phyloP scores from a whole-genome alignment of 2,329 filamentous ascomycete genomes.

The Teratosphaeria nubilosa region DNA sequence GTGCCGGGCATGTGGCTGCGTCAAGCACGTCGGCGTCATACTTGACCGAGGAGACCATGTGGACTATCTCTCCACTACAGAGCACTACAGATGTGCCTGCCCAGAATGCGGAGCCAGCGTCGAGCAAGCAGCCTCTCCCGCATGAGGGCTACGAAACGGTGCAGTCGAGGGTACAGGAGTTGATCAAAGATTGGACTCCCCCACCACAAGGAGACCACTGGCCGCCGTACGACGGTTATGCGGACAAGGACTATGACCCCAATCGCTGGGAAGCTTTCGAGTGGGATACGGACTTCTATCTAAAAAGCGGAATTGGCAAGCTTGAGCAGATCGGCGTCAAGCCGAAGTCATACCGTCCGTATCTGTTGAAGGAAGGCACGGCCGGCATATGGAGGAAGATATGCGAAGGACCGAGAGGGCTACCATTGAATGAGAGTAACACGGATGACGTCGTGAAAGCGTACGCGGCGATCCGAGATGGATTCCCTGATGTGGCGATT shows the following conservation, averaged over 20 bases:
- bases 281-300: constrained; percentile 31
- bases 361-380: constrained; percentile 51
- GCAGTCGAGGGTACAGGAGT: constrained; percentile 27
- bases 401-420: constrained; percentile 52
- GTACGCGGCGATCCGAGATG: constrained; percentile 45
- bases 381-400: constrained; percentile 38
- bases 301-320: constrained; percentile 22
- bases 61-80: not conserved
- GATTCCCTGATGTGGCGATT: constrained; percentile 51
- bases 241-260: constrained; percentile 35
- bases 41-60: not conserved
- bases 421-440: constrained; percentile 40
- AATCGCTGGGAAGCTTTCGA: constrained; percentile 39
- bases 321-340: constrained; percentile 24
- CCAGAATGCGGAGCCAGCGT: not conserved
- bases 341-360: constrained; percentile 57
- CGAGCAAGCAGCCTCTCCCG: not conserved
- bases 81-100: not conserved
- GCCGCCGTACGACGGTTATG: constrained; percentile 36
- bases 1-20: not conserved
- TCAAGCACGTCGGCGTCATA: not conserved
- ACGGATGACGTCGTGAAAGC: constrained; percentile 55
- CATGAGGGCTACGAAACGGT: constrained; percentile 5
- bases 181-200: constrained; percentile 32
- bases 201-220: constrained; percentile 30